Conservation (phyloP, 139 green algal genomes). For the Deuterostichococcus epilithicus region DNA sequence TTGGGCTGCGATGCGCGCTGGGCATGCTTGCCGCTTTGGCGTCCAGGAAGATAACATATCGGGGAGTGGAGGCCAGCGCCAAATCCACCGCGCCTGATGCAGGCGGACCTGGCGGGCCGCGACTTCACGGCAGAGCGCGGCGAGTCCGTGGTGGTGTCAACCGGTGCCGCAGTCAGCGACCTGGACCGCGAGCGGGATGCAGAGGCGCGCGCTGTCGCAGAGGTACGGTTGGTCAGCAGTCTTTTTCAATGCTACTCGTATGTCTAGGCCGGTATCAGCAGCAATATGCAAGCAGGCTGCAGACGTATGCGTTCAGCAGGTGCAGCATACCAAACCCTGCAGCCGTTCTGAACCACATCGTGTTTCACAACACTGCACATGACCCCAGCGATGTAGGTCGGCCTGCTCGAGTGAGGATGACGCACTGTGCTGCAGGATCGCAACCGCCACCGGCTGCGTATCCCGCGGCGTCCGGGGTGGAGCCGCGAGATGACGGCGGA, state of each 20-base stretch:
- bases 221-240: constrained; percentile 4
- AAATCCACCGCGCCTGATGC: not conserved
- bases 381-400: no score
- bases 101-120: constrained; percentile 78
- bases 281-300: no score
- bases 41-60: no score
- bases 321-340: no score
- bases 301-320: no score
- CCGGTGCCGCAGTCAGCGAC: constrained; percentile 18
- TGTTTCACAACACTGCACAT: no score
- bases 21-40: no score
- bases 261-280: no score
- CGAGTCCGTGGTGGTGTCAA: constrained; percentile 61
- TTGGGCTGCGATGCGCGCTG: no score
- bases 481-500: constrained; percentile 59
- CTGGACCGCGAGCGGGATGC: constrained; percentile 32
- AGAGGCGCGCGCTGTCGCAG: constrained; percentile 31
- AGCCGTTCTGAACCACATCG: no score
- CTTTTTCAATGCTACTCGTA: no score
- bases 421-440: constrained; percentile 32
- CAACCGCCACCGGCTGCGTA: constrained; percentile 38
- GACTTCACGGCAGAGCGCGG: constrained; percentile 86
- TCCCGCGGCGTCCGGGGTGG: constrained; percentile 85
- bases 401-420: constrained; percentile 48
- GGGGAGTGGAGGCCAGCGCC: no score